These are phyloP conservation scores for Fusarium phyllophilum DNA, from an alignment of 2,329 filamentous ascomycete species.

Conservation along the genomic window DNA sequence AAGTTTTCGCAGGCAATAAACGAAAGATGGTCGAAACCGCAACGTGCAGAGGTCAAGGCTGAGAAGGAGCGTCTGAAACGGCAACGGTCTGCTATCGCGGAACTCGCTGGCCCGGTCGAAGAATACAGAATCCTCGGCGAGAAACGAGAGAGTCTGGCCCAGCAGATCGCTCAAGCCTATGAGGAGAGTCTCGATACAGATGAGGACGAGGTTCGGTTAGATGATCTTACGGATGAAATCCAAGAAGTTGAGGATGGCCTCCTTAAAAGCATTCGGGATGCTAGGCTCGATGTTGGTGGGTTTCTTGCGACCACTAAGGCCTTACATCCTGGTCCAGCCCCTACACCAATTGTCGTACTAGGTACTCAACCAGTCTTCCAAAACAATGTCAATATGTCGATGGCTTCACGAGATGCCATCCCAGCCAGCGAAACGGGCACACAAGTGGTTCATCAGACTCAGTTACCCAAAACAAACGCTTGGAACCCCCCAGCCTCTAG, in stretches of 20 bases:
- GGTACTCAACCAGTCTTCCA: conserved; percentile 55
- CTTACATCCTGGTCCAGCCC: conserved; percentile 10
- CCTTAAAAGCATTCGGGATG: conserved; percentile 53
- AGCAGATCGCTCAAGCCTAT: conserved; percentile 61
- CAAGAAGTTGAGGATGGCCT: conserved; percentile 57
- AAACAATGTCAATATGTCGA: conserved; percentile 48
- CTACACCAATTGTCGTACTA: conserved; percentile 50
- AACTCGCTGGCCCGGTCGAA: conserved; percentile 54
- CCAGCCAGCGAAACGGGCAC: conserved; percentile 50
- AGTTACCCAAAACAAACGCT: conserved; percentile 49
- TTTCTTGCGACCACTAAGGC: conserved; percentile 48
- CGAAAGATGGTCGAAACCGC: conserved; percentile 57
- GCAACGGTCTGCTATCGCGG: conserved; percentile 57
- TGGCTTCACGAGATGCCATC: conserved; percentile 48
- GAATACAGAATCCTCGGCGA: conserved; percentile 55
- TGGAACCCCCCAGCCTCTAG: conserved; percentile 39
- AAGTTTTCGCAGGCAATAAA: conserved; percentile 60
- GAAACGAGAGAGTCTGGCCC: conserved; percentile 58
- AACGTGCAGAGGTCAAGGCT: conserved; percentile 58
- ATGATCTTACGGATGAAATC: conserved; percentile 58
- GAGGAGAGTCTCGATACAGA: conserved; percentile 62
- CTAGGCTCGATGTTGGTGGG: conserved; percentile 56
- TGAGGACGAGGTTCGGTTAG: conserved; percentile 61
- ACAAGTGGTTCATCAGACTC: conserved; percentile 64
- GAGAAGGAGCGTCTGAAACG: conserved; percentile 60